Evolutionary conservation across 305 asterid genomes (phyloP).

Genomic region (Petunia hybrid): DNA sequence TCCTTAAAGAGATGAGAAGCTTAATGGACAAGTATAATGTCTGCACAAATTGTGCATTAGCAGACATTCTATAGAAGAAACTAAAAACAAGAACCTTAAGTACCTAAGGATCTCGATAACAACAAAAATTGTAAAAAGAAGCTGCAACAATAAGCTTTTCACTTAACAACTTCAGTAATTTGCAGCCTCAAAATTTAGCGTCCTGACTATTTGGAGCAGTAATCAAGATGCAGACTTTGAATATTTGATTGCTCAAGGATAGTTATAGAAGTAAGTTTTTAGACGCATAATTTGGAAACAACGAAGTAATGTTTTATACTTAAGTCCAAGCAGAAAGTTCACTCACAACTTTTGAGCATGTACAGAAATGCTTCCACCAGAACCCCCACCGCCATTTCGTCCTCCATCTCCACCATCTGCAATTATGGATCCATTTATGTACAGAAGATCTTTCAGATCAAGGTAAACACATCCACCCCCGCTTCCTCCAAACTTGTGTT

Average conservation of each 20-base stretch:
- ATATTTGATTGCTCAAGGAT: not conserved
- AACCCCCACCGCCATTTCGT: constrained; percentile 90
- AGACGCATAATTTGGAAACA: not conserved
- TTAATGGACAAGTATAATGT: constrained; percentile 20
- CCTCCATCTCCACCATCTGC: constrained; percentile 99
- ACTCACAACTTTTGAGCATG: constrained; percentile 89
- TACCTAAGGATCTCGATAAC: not conserved
- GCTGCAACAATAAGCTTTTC: not conserved
- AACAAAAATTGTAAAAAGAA: not conserved
- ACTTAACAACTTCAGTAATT: not conserved
- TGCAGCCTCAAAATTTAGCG: not conserved
- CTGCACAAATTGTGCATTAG: not conserved
- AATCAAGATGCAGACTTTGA: constrained; percentile 7
- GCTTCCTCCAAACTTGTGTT: constrained; percentile 80
- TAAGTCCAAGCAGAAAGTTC: constrained; percentile 44
- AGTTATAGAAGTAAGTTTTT: constrained; percentile 8
- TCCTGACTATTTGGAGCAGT: not conserved
- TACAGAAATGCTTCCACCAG: constrained; percentile 88
- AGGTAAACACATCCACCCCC: constrained; percentile 93
- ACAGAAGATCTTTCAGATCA: constrained; percentile 63
- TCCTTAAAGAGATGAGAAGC: constrained; percentile 12
- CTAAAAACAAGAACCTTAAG: not conserved
- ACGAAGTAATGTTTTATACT: not conserved
- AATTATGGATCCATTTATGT: constrained; percentile 80
- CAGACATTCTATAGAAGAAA: not conserved